A percentile compares a stretch with the other conserved stretches of the same genome.
These are phyloP conservation scores for Rosa hybrid DNA, from an alignment of 331 rosid species.

Conservation along the genomic window DNA sequence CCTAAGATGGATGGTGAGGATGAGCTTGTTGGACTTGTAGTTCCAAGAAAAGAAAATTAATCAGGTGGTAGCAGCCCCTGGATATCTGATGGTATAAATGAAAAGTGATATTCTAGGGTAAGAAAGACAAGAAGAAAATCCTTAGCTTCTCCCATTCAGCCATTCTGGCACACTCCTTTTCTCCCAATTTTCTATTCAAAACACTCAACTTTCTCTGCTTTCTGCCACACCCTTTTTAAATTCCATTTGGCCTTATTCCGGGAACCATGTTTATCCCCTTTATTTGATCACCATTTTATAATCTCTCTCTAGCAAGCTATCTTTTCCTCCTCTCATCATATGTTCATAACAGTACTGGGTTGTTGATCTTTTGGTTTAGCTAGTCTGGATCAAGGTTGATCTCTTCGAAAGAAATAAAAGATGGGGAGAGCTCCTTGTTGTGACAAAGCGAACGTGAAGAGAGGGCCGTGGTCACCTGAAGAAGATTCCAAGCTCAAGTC, in stretches of 20 bases:
- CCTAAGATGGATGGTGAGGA: constrained; percentile 11
- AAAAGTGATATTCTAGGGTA: constrained; percentile 46
- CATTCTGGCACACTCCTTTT: constrained; percentile 52
- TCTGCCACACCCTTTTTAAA: constrained; percentile 32
- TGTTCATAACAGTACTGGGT: constrained; percentile 18
- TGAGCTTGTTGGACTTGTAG: constrained; percentile 10
- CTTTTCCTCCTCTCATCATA: constrained; percentile 22
- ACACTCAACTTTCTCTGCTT: constrained; percentile 22
- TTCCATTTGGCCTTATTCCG: constrained; percentile 37
- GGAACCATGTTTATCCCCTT: constrained; percentile 48
- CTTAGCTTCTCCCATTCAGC: constrained; percentile 44
- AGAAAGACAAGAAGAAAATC: constrained; percentile 84
- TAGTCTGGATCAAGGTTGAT: not conserved
- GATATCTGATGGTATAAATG: constrained; percentile 12
- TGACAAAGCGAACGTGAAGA: constrained; percentile 96
- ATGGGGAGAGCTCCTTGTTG: constrained; percentile 99
- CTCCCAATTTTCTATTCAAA: constrained; percentile 43
- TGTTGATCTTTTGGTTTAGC: not conserved
- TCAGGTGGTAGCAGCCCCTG: constrained; percentile 20
- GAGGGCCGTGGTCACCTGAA: constrained; percentile 93
- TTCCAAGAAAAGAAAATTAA: not conserved
- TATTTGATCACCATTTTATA: constrained; percentile 17
- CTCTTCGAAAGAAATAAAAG: not conserved
- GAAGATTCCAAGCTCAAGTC: constrained; percentile 92
- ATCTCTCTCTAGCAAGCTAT: constrained; percentile 15